These are phyloP conservation scores for Candolleomyces aberdarensis DNA, from an alignment of 768 basidiomycete species.

Conservation along the genomic window DNA sequence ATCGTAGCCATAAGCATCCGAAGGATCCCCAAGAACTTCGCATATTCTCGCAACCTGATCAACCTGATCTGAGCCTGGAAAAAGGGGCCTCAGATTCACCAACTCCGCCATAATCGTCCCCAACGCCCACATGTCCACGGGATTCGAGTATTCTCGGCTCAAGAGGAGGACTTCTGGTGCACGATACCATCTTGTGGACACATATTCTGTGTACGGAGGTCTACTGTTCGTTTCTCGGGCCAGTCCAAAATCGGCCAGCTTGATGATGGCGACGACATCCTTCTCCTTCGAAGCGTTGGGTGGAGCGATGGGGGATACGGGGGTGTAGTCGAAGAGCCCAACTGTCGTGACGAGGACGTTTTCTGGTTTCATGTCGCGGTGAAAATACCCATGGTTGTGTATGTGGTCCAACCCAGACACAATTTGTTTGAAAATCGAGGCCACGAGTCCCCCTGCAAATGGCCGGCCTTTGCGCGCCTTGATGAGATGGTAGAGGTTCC, in stretches of 20 bases:
- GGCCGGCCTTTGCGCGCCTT: constrained; percentile 93
- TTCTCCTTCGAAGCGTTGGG: constrained; percentile 71
- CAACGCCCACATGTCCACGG: constrained; percentile 99
- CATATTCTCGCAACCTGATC: constrained; percentile 92
- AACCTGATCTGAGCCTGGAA: constrained; percentile 89
- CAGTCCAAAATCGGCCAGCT: constrained; percentile 97
- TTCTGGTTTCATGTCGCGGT: constrained; percentile 99
- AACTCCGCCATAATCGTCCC: constrained; percentile 98
- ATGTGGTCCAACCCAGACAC: constrained; percentile 90
- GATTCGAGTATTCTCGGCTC: constrained; percentile 90
- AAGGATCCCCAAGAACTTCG: constrained; percentile 91
- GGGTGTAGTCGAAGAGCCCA: constrained; percentile 87
- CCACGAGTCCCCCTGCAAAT: constrained; percentile 94
- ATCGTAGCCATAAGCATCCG: constrained; percentile 76
- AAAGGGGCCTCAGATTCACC: constrained; percentile 90
- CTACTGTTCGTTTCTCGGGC: constrained; percentile 83
- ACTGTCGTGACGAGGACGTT: constrained; percentile 98
- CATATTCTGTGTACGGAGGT: constrained; percentile 98
- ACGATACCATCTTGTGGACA: constrained; percentile 99
- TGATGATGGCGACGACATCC: constrained; percentile 96
- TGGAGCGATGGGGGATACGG: constrained; percentile 67
- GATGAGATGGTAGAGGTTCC: constrained; percentile 98
- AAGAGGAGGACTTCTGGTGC: constrained; percentile 94
- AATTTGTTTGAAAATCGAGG: constrained; percentile 92
- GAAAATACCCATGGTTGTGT: constrained; percentile 91